These are phyloP conservation scores for Aspergillus sp. DNA, from an alignment of 2,329 filamentous ascomycete species.

Conservation along the genomic window DNA sequence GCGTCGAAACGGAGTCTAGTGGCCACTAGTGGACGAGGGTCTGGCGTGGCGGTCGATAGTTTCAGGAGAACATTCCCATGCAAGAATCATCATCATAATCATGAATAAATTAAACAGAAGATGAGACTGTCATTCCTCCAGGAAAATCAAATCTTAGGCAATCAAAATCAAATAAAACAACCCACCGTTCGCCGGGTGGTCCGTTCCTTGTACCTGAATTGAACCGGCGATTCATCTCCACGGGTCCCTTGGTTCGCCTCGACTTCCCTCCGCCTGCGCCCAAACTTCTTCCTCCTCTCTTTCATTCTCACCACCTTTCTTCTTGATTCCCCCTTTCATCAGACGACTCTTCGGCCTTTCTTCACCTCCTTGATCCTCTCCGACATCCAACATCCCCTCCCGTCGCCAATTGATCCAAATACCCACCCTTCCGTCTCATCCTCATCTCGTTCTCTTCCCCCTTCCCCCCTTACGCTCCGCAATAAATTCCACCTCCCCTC, in stretches of 20 bases:
- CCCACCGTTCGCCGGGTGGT: not conserved
- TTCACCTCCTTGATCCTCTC: not conserved
- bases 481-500: conserved; percentile 1
- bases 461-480: conserved; percentile 5
- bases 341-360: not conserved
- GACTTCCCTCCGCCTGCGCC: not conserved
- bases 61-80: no score
- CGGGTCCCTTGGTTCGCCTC: not conserved
- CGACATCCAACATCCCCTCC: not conserved
- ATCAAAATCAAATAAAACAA: no score
- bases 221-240: not conserved
- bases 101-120: no score
- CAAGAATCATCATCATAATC: no score
- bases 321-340: not conserved
- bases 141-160: no score
- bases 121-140: no score
- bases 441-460: not conserved
- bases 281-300: not conserved
- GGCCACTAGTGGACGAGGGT: no score
- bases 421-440: not conserved
- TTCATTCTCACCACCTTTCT: not conserved
- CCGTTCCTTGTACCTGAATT: not conserved
- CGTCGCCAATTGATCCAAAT: not conserved
- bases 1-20: no score
- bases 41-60: no score